Evolutionary conservation across 768 basidiomycete species (phyloP).

Genomic region (Chlorophyllum brunneum): DNA sequence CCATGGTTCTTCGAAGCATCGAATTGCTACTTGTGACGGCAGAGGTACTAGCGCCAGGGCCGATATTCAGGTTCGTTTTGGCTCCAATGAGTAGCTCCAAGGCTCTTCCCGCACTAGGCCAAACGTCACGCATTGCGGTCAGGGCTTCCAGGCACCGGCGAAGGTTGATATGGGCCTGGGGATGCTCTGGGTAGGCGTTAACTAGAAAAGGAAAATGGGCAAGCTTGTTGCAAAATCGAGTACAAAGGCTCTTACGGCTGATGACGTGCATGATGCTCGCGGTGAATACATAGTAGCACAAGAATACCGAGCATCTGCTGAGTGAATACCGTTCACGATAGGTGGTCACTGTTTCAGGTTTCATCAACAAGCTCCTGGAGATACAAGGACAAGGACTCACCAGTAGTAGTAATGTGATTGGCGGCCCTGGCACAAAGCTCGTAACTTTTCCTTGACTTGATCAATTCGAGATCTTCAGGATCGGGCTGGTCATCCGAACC

Average conservation of each 20-base stretch:
- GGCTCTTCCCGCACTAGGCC: conserved; percentile 76
- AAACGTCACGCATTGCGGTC: conserved; percentile 59
- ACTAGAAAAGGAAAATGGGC: conserved; percentile 34
- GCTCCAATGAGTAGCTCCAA: conserved; percentile 68
- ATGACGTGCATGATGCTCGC: conserved; percentile 79
- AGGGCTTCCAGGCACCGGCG: conserved; percentile 65
- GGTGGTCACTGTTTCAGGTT: conserved; percentile 36
- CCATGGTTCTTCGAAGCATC: neutral
- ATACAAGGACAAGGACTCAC: conserved; percentile 28
- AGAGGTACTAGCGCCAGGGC: conserved; percentile 19
- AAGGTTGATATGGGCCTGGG: conserved; percentile 64
- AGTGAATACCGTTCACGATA: conserved; percentile 65
- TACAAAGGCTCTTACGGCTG: conserved; percentile 44
- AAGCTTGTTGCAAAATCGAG: neutral
- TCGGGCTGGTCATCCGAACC: conserved; percentile 41
- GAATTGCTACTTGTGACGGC: neutral
- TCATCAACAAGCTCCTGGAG: neutral
- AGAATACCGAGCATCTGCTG: conserved; percentile 60
- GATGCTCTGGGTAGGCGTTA: conserved; percentile 59
- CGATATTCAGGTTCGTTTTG: conserved; percentile 34
- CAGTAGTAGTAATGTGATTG: conserved; percentile 73
- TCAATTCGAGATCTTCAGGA: conserved; percentile 51
- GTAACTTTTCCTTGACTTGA: conserved; percentile 58
- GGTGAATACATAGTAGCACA: conserved; percentile 78
- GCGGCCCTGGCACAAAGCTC: conserved; percentile 74